Evolutionary conservation across 495 filamentous ascomycete genomes (phyloP), one percentile per base, ranked within the genome.

Genomic region (Aspergillus wentii): DNA sequence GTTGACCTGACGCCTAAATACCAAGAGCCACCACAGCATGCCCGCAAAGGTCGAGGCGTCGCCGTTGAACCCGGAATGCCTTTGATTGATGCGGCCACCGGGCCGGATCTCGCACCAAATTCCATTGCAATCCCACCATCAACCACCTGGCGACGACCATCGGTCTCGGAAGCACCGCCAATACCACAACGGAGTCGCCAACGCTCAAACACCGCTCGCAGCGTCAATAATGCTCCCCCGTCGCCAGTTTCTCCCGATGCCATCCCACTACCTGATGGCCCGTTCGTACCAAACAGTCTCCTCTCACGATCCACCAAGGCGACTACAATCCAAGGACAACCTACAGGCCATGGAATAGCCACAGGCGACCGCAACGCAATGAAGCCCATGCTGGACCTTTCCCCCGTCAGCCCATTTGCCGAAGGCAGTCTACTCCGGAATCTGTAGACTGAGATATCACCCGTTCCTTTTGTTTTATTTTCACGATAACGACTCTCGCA

Each of bases 1-100:
- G 66, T 95, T 9, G 85, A 89, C 47, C 71, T 92, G 14, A 86
- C 79, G 0, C 83, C 87, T 0, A 64, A 71, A n/a, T 87, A 84
- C 52, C 70, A 74, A 30, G 85, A 88, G 41, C 71, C 86, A 14
- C 86, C 83, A 4, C 88, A 94, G 48, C 78, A 82, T 50, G 49
- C 66, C 0, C 70, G 74, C 22, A 80, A 79, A 35, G 88, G 88
- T 9, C 78, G 75, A 43, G 85, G 82, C 7, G 75, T 87, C 27
- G 64, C 64, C 5, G 75, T 82, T 1, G 76, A 83, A 1, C 62
- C 73, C 1, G 74, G 84, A 22, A 52, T 67, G 48, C 59, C 68
- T 11, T 68, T 94, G 0, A 71, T 94, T 20, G 84, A 89, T 20
- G 67, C 64, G 8, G 83, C 83, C 5, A 84, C 79, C 0, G 71